Base-by-base conservation (phyloP, 768 basidiomycete genomes). In the Symmetrospora coprosmae region DNA sequence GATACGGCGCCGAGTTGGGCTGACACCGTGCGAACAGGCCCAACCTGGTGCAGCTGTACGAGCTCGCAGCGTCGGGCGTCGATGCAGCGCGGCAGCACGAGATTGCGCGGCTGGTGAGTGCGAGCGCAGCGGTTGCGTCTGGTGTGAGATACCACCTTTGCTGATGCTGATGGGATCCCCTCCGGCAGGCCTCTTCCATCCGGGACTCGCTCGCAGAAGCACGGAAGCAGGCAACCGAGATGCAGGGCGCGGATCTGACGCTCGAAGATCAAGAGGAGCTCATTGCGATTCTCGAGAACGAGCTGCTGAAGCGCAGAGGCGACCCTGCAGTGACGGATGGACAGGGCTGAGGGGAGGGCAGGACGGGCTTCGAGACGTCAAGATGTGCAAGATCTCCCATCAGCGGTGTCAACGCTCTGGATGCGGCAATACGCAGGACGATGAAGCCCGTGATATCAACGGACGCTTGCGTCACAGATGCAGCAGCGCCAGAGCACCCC, bases 21-120 rank as follows among this genome's bases (percentile, higher is more conserved):
- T 33, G 49, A 30, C 11, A 46, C 25, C 23, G 17, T 9, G 45
- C 25, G 45, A 47, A n/a, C 30, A 58, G 55, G 4, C 55, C 55
- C 25, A 46, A 47, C 30, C 25, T 58, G 2, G 55, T 43, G n/a
- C 25, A 58, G 19, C 43, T 58, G 25, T 38, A 34, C 21, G 28
- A 58, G 55, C 55, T 58, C 21, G 31, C 55, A 17, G 28, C 55
- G 19, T 46, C 43, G n/a, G 55, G 55, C 4, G 41, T 46, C 17
- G 55, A 58, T 28, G 41, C 55, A 13, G 23, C 55, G 19, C 55
- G 55, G n/a, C 55, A 58, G 55, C 11, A 45, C 14, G 55, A 58
- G 41, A 46, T 58, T 27, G 55, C 55, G 14, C 40, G 55, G 5
- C 30, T 45, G 40, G 55, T 58, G 41, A 19, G 55, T 27, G 2